These are phyloP conservation scores for Cordyceps tenuipes DNA, from an alignment of 2,329 filamentous ascomycete species.

Conservation along the genomic window DNA sequence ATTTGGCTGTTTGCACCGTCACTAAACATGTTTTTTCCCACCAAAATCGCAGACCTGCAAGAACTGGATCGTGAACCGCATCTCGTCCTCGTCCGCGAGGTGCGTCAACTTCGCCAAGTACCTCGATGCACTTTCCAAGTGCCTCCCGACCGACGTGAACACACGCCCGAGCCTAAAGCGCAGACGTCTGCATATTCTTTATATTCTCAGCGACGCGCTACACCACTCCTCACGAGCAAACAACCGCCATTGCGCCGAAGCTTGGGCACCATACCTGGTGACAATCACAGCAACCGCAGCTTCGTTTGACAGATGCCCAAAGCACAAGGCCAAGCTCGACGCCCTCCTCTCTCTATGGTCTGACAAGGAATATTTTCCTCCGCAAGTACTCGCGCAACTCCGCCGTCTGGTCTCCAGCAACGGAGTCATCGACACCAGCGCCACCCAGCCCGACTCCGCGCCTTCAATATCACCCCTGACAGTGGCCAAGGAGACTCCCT, in stretches of 20 bases:
- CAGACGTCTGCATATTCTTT: conserved; percentile 66
- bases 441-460: conserved; percentile 14
- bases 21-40: conserved; percentile 12
- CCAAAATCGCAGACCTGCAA: conserved; percentile 68
- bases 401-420: conserved; percentile 42
- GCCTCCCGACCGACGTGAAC: conserved; percentile 20
- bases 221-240: conserved; percentile 54
- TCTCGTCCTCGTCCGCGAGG: conserved; percentile 59
- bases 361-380: conserved; percentile 53
- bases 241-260: conserved; percentile 43
- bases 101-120: conserved; percentile 66
- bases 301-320: conserved; percentile 51
- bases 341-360: conserved; percentile 63
- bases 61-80: conserved; percentile 69
- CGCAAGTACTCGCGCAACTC: conserved; percentile 48
- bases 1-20: not conserved
- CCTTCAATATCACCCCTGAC: conserved; percentile 15
- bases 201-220: conserved; percentile 70
- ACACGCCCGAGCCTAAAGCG: conserved; percentile 50
- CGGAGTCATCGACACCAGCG: not conserved
- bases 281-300: conserved; percentile 53
- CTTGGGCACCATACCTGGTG: conserved; percentile 51
- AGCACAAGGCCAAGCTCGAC: conserved; percentile 56
- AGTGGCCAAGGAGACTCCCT: conserved; percentile 52
- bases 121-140: conserved; percentile 56